These are phyloP conservation scores for Panus rudis DNA, from an alignment of 768 basidiomycete species.

Conservation along the genomic window DNA sequence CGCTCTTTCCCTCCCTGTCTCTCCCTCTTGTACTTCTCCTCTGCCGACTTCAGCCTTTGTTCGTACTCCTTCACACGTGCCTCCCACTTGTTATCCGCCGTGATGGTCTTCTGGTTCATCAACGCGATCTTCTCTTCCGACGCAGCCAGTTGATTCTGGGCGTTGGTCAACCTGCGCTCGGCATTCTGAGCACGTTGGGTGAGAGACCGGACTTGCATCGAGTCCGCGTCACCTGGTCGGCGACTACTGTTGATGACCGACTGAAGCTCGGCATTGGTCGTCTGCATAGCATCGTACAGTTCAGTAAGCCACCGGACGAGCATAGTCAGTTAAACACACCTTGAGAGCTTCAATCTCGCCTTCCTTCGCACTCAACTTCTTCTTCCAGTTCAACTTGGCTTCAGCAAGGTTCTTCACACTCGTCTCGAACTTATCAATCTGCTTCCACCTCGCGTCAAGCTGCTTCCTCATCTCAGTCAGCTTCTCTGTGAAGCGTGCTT, in stretches of 20 bases:
- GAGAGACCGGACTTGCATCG: constrained; percentile 64
- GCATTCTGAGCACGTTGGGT: constrained; percentile 71
- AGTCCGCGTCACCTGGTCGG: constrained; percentile 42
- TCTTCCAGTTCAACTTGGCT: constrained; percentile 75
- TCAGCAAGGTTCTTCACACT: constrained; percentile 77
- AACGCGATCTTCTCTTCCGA: constrained; percentile 80
- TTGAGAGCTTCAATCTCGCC: constrained; percentile 83
- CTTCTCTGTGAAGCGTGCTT: constrained; percentile 65
- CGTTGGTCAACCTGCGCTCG: constrained; percentile 72
- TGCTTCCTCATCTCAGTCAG: constrained; percentile 77
- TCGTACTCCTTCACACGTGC: constrained; percentile 90
- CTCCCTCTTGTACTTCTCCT: constrained; percentile 89
- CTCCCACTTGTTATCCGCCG: constrained; percentile 87
- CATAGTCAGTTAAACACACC: constrained; percentile 35
- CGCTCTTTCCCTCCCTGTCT: constrained; percentile 91
- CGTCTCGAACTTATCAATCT: constrained; percentile 87
- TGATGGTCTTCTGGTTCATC: constrained; percentile 63
- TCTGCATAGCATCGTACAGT: constrained; percentile 31
- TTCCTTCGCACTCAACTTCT: constrained; percentile 70
- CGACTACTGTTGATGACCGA: constrained; percentile 40
- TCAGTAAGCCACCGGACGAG: not conserved
- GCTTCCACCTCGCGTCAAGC: constrained; percentile 82
- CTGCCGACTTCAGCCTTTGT: constrained; percentile 65
- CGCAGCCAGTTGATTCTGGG: constrained; percentile 74
- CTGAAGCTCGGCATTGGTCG: constrained; percentile 67